Percentiles rank a stretch among this genome's conserved stretches.
These are phyloP conservation scores for Bipolaris zeicola DNA, from an alignment of 2,329 filamentous ascomycete species.

Conservation along the genomic window DNA sequence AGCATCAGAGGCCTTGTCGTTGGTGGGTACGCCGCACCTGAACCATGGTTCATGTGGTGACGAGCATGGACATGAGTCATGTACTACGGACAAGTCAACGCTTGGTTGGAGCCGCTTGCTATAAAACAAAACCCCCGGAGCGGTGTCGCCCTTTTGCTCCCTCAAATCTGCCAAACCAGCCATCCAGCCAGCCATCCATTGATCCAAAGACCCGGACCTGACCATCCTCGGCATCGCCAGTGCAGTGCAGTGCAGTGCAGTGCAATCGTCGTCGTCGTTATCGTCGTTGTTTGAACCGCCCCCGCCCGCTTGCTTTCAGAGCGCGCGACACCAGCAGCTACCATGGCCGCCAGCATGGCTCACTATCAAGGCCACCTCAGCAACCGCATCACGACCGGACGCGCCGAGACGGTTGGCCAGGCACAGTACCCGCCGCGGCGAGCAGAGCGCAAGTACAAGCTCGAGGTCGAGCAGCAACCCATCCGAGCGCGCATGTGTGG, in stretches of 20 bases:
- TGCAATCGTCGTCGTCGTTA: no score
- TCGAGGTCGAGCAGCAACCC: conserved; percentile 88
- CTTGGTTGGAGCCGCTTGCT: background rate
- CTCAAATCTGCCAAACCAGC: background rate
- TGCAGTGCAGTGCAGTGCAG: background rate
- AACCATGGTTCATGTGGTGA: background rate
- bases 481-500: conserved; percentile 96
- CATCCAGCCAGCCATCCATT: background rate
- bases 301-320: background rate
- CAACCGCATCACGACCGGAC: background rate
- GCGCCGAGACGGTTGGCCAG: background rate
- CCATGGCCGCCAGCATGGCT: conserved; percentile 22
- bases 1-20: no score
- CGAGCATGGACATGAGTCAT: background rate
- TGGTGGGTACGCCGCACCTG: background rate
- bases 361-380: conserved; percentile 47
- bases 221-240: background rate
- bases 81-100: background rate
- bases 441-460: conserved; percentile 51
- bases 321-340: background rate
- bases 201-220: background rate
- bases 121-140: conserved; percentile 2
- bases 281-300: background rate
- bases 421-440: background rate
- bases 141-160: background rate